These are phyloP conservation scores for Basidiobolus heterosporus DNA, from an alignment of 371 early-diverging fungal genomes.

Conservation along the genomic window DNA sequence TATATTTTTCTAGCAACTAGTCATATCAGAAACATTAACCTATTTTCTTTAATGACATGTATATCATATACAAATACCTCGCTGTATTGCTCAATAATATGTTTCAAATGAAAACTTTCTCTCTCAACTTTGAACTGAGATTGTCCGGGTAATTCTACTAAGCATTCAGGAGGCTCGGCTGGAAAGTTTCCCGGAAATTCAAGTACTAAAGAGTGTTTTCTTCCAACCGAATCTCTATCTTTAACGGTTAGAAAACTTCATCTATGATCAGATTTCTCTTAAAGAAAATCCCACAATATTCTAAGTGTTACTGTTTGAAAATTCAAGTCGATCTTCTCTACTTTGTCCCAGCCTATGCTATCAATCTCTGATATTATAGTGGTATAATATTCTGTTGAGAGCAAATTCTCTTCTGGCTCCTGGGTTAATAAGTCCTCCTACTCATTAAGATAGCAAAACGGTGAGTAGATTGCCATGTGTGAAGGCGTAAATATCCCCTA, in stretches of 20 bases:
- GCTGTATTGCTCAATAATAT: background rate
- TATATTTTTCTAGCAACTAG: conserved; percentile 10
- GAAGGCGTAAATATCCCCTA: background rate
- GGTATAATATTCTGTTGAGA: conserved; percentile 1
- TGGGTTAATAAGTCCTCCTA: conserved; percentile 6
- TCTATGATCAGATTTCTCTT: no score
- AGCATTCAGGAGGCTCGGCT: background rate
- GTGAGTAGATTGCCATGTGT: background rate
- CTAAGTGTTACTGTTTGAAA: conserved; percentile 1
- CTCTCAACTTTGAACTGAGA: background rate
- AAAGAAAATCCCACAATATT: conserved; percentile 1
- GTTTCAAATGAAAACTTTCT: background rate
- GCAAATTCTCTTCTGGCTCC: conserved; percentile 1
- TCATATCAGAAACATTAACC: background rate
- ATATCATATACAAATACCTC: no score
- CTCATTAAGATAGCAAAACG: background rate
- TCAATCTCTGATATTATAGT: conserved; percentile 3
- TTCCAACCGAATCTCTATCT: conserved; percentile 5
- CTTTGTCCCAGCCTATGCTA: conserved; percentile 7
- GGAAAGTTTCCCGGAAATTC: background rate
- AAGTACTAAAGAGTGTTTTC: conserved; percentile 2
- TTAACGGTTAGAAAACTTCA: background rate
- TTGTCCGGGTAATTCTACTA: background rate
- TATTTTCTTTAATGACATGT: background rate
- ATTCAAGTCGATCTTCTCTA: conserved; percentile 3